A percentile compares a stretch with the other conserved stretches of the same genome.
phyloP scores from a whole-genome alignment of 2,329 filamentous ascomycete genomes.

The Colletotrichum tanaceti region DNA sequence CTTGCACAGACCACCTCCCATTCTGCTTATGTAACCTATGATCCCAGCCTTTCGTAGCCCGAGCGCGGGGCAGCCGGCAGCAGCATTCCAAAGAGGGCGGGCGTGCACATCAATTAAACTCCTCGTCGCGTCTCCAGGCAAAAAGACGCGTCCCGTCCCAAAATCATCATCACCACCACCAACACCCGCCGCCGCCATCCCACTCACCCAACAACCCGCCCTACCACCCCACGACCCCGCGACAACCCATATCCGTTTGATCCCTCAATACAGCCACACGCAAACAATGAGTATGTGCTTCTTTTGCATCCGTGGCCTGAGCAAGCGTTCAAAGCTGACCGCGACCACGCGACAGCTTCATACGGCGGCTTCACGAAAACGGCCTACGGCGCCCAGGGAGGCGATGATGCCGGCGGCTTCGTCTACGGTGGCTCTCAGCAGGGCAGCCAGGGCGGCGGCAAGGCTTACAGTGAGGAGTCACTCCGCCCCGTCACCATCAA shows the following conservation, averaged over 20 bases:
- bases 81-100: conserved; percentile 1
- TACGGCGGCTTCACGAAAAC: conserved; percentile 57
- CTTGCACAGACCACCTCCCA: not conserved
- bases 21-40: not conserved
- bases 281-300: conserved; percentile 18
- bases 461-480: conserved; percentile 81
- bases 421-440: conserved; percentile 69
- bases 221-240: not conserved
- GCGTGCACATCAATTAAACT: conserved; percentile 35
- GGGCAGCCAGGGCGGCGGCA: conserved; percentile 64
- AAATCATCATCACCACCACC: conserved; percentile 46
- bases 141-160: conserved; percentile 32
- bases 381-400: conserved; percentile 66
- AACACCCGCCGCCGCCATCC: conserved; percentile 43
- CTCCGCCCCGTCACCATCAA: conserved; percentile 95
- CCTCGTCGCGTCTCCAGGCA: conserved; percentile 32
- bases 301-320: too few relatives aligned
- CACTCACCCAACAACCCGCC: conserved; percentile 12
- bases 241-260: not conserved
- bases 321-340: not conserved
- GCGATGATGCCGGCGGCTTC: conserved; percentile 72
- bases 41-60: not conserved
- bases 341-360: conserved; percentile 52
- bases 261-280: not conserved
- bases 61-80: conserved; percentile 21